Base-by-base conservation (phyloP, 2,329 filamentous ascomycete species). In the Fusarium xylarioides region DNA sequence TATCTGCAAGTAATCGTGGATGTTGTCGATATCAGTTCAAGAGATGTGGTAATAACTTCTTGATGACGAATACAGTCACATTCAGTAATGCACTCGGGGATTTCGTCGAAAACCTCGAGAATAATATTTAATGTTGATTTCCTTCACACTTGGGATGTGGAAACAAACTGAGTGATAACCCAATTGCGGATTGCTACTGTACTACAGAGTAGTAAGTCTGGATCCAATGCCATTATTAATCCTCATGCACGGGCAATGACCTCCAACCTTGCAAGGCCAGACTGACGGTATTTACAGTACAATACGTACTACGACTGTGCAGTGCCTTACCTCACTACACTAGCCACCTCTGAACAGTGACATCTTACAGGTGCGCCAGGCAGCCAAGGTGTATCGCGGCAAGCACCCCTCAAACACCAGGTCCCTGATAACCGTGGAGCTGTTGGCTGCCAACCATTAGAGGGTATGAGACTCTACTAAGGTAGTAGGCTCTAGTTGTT, bases 351-450 rank as follows among this genome's bases (percentile, higher is more conserved):
- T 53, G 57, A 38, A 35, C 66, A 58, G 55, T 16, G 23, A 28
- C 23, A 37, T 49, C 46, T n/a, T 35, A 64, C 26, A 64, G 68
- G 58, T 60, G 54, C 63, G 59, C 71, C 68, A 77, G 75, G 75
- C 75, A 77, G 60, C 75, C 73, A 54, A 76, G 58, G 66, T 67
- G 56, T 47, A 77, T 76, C 75, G 75, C 62, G 75, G 74, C 71
- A 67, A 67, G 49, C 57, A 54, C 62, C 42, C 54, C 38, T 57
- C 38, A 47, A 28, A 44, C 54, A 47, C 19, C 34, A 34, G 30
- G n/a, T 47, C 30, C 53, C n/a, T 21, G 30, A 57, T 34, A 42
- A 65, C 50, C 50, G 49, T 66, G 50, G 50, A 49, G 60, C 58
- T 19, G 40, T 28, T 42, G 49, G 49, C 56, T 53, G 12, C 42